Evolutionary conservation across 202 grass and related monocot genomes (phyloP), one percentile per base, ranked within the genome.

Genomic region (Miscanthus sacchariflorus): DNA sequence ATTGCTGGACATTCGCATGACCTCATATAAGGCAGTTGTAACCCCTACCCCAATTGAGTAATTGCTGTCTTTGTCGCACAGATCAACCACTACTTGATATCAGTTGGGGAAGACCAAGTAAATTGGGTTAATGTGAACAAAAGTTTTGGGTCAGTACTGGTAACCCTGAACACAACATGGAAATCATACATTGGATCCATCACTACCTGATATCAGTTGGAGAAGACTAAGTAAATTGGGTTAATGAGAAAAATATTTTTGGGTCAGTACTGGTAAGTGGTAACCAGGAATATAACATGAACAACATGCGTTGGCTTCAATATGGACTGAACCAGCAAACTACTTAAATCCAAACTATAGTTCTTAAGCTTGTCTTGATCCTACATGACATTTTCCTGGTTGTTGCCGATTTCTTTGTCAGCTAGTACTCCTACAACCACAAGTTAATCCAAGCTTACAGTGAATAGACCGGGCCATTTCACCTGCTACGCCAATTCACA

Each of bases 271-370:
- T 12, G 9, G 9, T 25, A 64, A 64, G 12, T 23, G 52, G 54
- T 72, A 79, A 50, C 66, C 39, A 88, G 66, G 28, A 79, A 79
- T 72, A 72, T 72, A 33, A 49, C 48, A 86, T 18, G 40, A 81
- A 69, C 12, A 23, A 5, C 40, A 24, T 82, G 21, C 12, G 9
- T 48, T n/a, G 24, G 7, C 42, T 81, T 77, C 21, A 30, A 70
- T 81, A 76, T 66, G 50, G 9, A 76, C 13, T 65, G 75, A 68
- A 76, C 23, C 27, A 56, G 65, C 39, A n/a, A n/a, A 45, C 30
- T 42, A 71, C 17, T 68, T 72, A 35, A 61, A 77, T 77, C 11
- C 38, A 64, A 19, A 81, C 12, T 72, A 50, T 25, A 84, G 73
- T 63, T 75, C 49, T 9, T 25, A 43, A 17, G 17, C 6, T 36